phyloP scores from a whole-genome alignment of 305 asterid species.

The Salvia sclarea region DNA sequence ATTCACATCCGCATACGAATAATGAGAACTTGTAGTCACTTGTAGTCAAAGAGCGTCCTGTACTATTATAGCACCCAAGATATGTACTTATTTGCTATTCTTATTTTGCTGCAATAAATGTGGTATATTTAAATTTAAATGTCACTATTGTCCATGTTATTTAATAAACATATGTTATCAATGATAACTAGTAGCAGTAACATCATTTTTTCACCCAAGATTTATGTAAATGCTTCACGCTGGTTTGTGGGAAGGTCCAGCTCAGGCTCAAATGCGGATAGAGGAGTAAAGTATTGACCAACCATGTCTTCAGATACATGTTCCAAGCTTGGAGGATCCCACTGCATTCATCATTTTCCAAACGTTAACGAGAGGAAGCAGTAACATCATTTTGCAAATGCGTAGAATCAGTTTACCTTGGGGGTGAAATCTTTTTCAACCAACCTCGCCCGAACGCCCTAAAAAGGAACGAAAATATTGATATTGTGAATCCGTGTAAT shows the following conservation, averaged over 20 bases:
- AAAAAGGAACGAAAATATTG: slow-evolving; percentile 22
- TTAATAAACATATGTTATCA: background rate
- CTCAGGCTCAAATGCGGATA: slow-evolving; percentile 75
- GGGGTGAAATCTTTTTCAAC: slow-evolving; percentile 77
- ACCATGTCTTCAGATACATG: slow-evolving; percentile 85
- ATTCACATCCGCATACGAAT: slow-evolving; percentile 1
- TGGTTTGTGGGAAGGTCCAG: slow-evolving; percentile 74
- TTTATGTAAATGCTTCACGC: slow-evolving; percentile 73
- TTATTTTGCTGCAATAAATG: background rate
- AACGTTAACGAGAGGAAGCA: background rate
- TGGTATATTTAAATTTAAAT: too few relatives aligned
- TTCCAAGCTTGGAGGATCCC: slow-evolving; percentile 91
- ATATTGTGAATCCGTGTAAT: background rate
- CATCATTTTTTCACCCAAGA: background rate
- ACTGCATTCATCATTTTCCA: slow-evolving; percentile 50
- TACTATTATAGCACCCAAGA: background rate
- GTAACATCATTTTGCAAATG: too few relatives aligned
- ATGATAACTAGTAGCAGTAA: background rate
- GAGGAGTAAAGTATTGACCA: slow-evolving; percentile 65
- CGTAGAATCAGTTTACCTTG: slow-evolving; percentile 53
- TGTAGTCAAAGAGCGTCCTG: slow-evolving; percentile 7
- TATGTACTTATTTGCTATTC: background rate
- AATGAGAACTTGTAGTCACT: slow-evolving; percentile 18
- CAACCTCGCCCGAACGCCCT: slow-evolving; percentile 87
- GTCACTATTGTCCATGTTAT: background rate